Base-by-base conservation (phyloP, 106 monocot species). In the Dactylorhiza incarnata region DNA sequence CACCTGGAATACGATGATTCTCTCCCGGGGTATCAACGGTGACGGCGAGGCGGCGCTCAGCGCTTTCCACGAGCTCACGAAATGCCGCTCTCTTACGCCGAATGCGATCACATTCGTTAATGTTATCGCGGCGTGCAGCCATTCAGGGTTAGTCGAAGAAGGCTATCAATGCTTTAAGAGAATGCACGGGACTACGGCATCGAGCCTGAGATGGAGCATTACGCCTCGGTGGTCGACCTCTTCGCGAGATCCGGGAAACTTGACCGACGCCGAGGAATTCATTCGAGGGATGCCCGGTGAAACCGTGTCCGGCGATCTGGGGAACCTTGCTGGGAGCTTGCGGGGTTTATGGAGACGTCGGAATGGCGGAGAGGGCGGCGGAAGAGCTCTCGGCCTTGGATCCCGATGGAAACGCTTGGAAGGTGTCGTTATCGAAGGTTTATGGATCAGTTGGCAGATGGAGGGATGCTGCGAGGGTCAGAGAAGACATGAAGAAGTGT, bases 1-100 rank as follows among this genome's bases (percentile, higher is more conserved):
- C 29, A 77, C 80, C 4, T 86, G 86, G 83, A 86, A 83, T 47
- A 59, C 83, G 12, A 80, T 86, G 83, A 86, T 86, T 62, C 43
- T 53, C 22, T 77, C 83, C 7, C 80, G 78, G 53, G 80, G 77
- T 2, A 80, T 86, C 14, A 76, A 83, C 65, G 86, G 86, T 11
- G 75, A 83, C 71, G 80, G 80, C 7, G 44, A 55, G 5, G 73
- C 83, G 10, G 83, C 86, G n/a, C 45, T 86, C 29, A 56, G 23
- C 22, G 43, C 80, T 6, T 86, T 83, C 62, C 1, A 68, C 0
- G 68, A 81, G 49, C 79, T 86, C 15, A 76, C 74, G 74, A 49
- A 72, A 6, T 17, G 11, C 2, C 48, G 71, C 43, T 77, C 10
- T 10, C 61, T 52, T 15, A 26, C 26, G 7, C 83, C 86, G 10